A percentile compares a stretch with the other conserved stretches of the same genome.
Conservation (phyloP, 176 grass and related monocot genomes). For the Triticum turgidum region DNA sequence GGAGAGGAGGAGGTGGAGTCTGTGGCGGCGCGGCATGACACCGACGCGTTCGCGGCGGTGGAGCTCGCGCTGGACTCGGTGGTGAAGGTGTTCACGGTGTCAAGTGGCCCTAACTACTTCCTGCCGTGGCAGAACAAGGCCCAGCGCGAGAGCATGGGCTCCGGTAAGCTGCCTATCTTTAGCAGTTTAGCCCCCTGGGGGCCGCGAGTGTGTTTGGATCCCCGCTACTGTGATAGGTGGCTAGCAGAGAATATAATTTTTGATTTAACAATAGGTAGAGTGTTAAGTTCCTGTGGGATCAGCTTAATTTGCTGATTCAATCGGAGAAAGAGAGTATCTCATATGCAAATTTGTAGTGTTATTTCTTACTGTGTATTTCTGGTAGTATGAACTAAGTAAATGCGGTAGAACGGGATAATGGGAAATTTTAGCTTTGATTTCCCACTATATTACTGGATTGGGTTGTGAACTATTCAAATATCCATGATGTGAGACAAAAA, state of each 20-base stretch:
- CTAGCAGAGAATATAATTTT: neutral
- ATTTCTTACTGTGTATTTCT: neutral
- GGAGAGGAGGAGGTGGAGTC: slow-evolving; percentile 24
- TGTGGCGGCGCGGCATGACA: slow-evolving; percentile 47
- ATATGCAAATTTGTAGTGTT: neutral
- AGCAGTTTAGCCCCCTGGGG: neutral
- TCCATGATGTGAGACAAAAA: neutral
- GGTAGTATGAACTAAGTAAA: neutral
- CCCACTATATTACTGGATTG: neutral
- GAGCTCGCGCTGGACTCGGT: slow-evolving; percentile 94
- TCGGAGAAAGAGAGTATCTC: neutral
- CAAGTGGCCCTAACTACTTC: slow-evolving; percentile 95
- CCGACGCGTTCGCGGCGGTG: slow-evolving; percentile 78
- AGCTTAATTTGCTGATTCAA: neutral
- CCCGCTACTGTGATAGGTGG: neutral
- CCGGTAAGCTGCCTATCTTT: slow-evolving; percentile 47
- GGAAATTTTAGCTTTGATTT: neutral
- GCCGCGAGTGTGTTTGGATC: slow-evolving; percentile 16
- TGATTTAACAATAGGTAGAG: neutral
- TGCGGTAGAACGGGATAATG: neutral
- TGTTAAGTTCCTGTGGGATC: neutral
- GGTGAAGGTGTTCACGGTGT: slow-evolving; percentile 97
- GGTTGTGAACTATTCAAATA: neutral
- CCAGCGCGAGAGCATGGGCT: slow-evolving; percentile 97
- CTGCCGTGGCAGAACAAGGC: slow-evolving; percentile 97